Base-by-base conservation (phyloP, 306 rosid species). In the Sesbania bispinosa region DNA sequence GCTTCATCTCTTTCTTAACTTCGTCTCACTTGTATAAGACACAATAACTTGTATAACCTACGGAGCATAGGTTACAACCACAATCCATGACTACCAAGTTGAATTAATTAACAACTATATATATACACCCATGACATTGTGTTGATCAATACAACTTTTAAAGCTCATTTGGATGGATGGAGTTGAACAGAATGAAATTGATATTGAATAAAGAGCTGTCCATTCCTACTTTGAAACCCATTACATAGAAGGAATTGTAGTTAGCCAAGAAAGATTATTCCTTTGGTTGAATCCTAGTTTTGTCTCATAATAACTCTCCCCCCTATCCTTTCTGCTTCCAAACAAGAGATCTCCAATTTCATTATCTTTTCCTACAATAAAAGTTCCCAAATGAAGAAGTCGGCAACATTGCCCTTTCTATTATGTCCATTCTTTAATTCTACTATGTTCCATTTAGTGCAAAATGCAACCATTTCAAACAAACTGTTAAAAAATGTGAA, bases 1-100 rank as follows among this genome's bases (percentile, higher is more conserved):
- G 50, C 60, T 80, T 21, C 48, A 18, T 33, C 21, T 21, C 15
- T 73, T 42, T 20, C 53, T 68, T 20, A 8, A 67, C 62, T 60
- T 74, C 18, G 24, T 41, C 30, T 29, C 60, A 7, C 18, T 20
- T 2, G 33, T 5, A 21, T 20, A 60, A 73, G 42, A 36, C 10
- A 50, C 19, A 50, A 60, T 46, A 24, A 14, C 26, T 59, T 58
- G 53, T n/a, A 46, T 57, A 57, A 55, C 63, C 3, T 26, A 54
- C 1, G 0, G 30, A 7, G 53, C 70, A 64, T 14, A 23, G 7
- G 13, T 27, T 62, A 47, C 67, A 47, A 11, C 39, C 62, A 57
- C 59, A 14, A 52, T 8, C 15, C 36, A 26, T 26, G 55, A 5
- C 14, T 36, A 29, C 30, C 20, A 65, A 36, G 55, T 33, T 24